phyloP scores from a whole-genome alignment of 345 rosid genomes.

The Erucastrum elatum region DNA sequence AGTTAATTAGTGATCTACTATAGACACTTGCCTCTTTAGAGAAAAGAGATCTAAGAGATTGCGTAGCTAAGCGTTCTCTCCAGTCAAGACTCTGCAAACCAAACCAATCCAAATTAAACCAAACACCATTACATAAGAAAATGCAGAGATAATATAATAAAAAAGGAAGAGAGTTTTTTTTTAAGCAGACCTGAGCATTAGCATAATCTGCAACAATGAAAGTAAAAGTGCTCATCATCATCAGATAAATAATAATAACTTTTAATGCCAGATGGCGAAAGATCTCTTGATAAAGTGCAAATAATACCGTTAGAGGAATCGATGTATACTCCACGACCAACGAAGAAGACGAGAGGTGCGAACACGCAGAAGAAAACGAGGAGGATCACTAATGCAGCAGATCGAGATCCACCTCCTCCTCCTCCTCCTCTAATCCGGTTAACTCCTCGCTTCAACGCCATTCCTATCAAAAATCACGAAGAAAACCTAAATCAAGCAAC shows the following conservation, averaged over 20 bases:
- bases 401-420: slow-evolving; percentile 64
- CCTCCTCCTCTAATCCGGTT: slow-evolving; percentile 49
- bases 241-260: too few species aligned
- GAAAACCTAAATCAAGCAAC: slow-evolving; percentile 27
- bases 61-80: slow-evolving; percentile 79
- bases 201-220: slow-evolving; percentile 55
- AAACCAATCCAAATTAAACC: slow-evolving; percentile 14
- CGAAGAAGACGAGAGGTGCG: slow-evolving; percentile 65
- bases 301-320: slow-evolving; percentile 49
- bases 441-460: slow-evolving; percentile 72
- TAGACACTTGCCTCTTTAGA: slow-evolving; percentile 73
- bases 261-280: too few species aligned
- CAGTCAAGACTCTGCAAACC: slow-evolving; percentile 66
- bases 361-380: slow-evolving; percentile 60
- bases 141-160: neutral
- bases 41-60: slow-evolving; percentile 62
- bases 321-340: slow-evolving; percentile 60
- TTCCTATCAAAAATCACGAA: slow-evolving; percentile 35
- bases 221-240: slow-evolving; percentile 10
- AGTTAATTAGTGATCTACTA: neutral
- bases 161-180: neutral
- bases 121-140: neutral
- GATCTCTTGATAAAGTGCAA: neutral
- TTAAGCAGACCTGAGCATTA: slow-evolving; percentile 48
- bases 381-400: slow-evolving; percentile 46